Evolutionary conservation across 345 rosid species (phyloP), one percentile per base, ranked within the genome.

Genomic region (Syzygium jambos): DNA sequence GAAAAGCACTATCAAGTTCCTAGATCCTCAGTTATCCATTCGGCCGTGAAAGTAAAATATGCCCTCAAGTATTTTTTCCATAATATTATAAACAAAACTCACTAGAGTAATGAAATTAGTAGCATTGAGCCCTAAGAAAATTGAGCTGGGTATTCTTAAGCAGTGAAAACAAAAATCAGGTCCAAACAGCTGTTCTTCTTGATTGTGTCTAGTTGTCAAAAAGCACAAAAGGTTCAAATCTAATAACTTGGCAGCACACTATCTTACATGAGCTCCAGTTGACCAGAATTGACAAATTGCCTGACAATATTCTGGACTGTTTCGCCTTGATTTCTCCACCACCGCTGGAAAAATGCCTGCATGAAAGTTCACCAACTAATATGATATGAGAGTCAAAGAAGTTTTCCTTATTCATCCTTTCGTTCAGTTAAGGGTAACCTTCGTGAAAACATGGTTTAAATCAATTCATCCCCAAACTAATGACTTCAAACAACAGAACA

Each of bases 341-440:
- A 97, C 77, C 98, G 92, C 91, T 95, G 97, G 92, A 97, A 97
- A 92, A 97, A 97, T 54, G 99, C 99, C 99, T 97, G 90, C 89
- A 90, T 65, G 22, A 88, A 88, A 55, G 88, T 87, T 78, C 61
- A 89, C 90, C 41, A 78, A 68, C 27, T 34, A 80, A 34, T 34
- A 34, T 34, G 0, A 73, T 0, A 68, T 0, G 13, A 73, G 7
- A 73, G 49, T 73, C 0, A 34, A 73, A 68, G 21, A 73, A 34
- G 25, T 23, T 13, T 46, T 73, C 80, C 49, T 2, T 73, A 17
- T 73, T 73, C 46, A 17, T 17, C 46, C 49, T 17, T 34, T 34
- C 0, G 6, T 73, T 38, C 2, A 0, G 23, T 73, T 19, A 19
- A 34, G 78, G 23, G 80, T 34, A 73, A 73, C 80, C 49, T 73